Percentiles rank a stretch among this genome's conserved stretches.
These are phyloP conservation scores for Chamaecyparis obtusa DNA, from an alignment of 75 land plant species.

Conservation along the genomic window DNA sequence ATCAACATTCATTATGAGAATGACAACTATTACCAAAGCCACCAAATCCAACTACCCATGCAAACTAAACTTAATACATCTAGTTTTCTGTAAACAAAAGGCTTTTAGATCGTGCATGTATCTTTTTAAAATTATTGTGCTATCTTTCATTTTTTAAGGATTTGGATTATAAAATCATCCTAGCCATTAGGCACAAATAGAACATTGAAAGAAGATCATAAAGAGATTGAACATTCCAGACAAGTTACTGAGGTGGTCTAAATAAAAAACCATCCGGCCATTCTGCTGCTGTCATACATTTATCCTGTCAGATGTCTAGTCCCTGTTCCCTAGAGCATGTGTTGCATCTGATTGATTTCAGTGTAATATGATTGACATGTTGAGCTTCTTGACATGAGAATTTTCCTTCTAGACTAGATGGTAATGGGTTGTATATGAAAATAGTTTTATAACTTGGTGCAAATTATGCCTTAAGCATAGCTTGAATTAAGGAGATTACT, in stretches of 20 bases:
- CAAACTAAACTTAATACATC: no score
- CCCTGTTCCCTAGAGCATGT: neutral
- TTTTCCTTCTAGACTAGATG: neutral
- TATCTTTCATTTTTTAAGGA: neutral
- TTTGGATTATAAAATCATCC: neutral
- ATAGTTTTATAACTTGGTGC: neutral
- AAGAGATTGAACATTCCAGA: neutral
- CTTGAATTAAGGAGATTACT: neutral
- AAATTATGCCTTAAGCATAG: neutral
- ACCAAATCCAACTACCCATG: no score
- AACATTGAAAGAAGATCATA: neutral
- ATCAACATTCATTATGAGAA: neutral
- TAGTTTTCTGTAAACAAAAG: no score
- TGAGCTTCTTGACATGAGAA: neutral
- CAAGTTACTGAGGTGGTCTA: neutral
- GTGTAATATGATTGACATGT: neutral
- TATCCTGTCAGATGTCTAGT: neutral
- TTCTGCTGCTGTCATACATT: neutral
- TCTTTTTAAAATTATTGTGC: neutral
- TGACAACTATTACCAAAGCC: neutral
- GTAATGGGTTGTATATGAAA: neutral
- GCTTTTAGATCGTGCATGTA: neutral
- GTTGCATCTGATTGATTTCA: neutral
- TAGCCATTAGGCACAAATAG: neutral
- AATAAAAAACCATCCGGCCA: neutral